These are phyloP conservation scores for Gymnopus androsaceus DNA, from an alignment of 1,284 basidiomycete genomes.

Conservation along the genomic window DNA sequence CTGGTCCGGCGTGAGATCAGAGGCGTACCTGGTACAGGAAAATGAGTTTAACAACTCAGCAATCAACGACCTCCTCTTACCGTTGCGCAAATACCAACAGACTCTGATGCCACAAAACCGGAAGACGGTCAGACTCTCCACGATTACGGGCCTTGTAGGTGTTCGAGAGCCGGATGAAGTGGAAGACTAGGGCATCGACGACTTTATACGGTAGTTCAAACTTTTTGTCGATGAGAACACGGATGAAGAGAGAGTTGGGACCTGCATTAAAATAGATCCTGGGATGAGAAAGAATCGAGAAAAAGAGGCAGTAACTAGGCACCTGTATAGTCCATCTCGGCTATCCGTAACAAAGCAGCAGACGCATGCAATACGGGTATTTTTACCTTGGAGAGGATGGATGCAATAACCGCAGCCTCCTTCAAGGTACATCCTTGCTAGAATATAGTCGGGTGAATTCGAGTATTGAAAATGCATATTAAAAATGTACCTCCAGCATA, in stretches of 20 bases:
- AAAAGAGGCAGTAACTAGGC: not conserved
- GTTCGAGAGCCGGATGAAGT: slow-evolving; percentile 94
- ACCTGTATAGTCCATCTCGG: slow-evolving; percentile 97
- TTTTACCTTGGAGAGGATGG: slow-evolving; percentile 88
- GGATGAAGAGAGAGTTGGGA: slow-evolving; percentile 95
- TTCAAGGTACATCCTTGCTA: slow-evolving; percentile 85
- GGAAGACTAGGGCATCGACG: slow-evolving; percentile 95
- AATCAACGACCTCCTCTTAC: slow-evolving; percentile 41
- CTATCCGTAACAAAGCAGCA: slow-evolving; percentile 90
- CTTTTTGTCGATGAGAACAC: slow-evolving; percentile 97
- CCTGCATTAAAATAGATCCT: slow-evolving; percentile 50
- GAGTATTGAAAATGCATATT: not conserved
- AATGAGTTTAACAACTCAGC: not conserved
- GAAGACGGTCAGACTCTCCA: slow-evolving; percentile 75
- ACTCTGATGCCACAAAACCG: slow-evolving; percentile 98
- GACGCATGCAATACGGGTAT: slow-evolving; percentile 96
- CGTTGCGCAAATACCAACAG: slow-evolving; percentile 93
- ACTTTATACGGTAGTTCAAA: slow-evolving; percentile 98
- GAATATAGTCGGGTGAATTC: not conserved
- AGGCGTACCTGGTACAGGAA: slow-evolving; percentile 72
- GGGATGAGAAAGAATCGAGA: not conserved
- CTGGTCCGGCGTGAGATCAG: slow-evolving; percentile 96
- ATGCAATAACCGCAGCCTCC: slow-evolving; percentile 94
- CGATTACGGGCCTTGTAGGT: slow-evolving; percentile 74
- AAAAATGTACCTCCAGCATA: slow-evolving; percentile 78